Conservation (phyloP, 495 filamentous ascomycete genomes). For the Penicillium silybi region DNA sequence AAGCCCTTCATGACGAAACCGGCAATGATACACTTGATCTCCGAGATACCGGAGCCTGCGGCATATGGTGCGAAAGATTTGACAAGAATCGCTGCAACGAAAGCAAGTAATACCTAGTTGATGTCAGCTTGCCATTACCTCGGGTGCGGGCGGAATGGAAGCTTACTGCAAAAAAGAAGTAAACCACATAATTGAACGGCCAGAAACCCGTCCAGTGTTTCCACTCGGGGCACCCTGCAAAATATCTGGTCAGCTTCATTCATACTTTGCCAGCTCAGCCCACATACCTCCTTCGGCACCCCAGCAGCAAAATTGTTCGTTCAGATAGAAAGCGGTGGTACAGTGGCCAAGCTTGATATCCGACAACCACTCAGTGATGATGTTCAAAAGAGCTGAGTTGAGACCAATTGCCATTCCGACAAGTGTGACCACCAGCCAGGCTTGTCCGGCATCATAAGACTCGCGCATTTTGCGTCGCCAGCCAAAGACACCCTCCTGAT, state of each 20-base stretch:
- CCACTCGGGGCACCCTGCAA: constrained; percentile 80
- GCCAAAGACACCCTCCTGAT: constrained; percentile 63
- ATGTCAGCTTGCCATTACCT: neutral
- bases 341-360: constrained; percentile 95
- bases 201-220: constrained; percentile 77
- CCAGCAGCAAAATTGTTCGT: constrained; percentile 98
- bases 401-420: constrained; percentile 90
- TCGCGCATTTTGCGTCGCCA: constrained; percentile 83
- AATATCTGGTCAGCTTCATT: neutral
- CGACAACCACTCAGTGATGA: constrained; percentile 93
- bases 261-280: neutral
- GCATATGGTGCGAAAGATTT: constrained; percentile 95
- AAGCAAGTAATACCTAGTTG: constrained; percentile 72
- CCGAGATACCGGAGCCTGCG: constrained; percentile 94
- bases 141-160: neutral
- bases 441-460: constrained; percentile 93
- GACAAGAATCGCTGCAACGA: constrained; percentile 77
- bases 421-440: constrained; percentile 95
- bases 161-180: constrained; percentile 82
- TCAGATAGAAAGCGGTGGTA: constrained; percentile 92
- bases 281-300: constrained; percentile 76
- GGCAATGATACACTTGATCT: constrained; percentile 99
- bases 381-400: constrained; percentile 92
- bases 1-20: constrained; percentile 99
- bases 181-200: constrained; percentile 80